These are phyloP conservation scores for Fennellomyces sp. DNA, from an alignment of 371 early-diverging fungal species.

Conservation along the genomic window DNA sequence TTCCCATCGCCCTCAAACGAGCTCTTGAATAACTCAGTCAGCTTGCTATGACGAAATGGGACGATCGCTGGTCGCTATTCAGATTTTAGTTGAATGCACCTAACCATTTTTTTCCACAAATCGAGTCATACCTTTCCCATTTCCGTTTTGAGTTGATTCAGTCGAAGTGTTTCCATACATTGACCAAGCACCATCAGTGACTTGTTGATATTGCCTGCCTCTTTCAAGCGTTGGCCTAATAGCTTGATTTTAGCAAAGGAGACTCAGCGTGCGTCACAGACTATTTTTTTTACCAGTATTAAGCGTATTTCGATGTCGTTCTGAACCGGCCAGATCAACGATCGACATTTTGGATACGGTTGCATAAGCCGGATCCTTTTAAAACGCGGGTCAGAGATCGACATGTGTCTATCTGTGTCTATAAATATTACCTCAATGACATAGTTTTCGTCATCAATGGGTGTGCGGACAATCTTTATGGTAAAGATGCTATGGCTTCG, in stretches of 20 bases:
- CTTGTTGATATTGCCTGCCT: constrained; percentile 94
- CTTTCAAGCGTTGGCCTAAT: constrained; percentile 79
- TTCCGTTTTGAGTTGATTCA: constrained; percentile 54
- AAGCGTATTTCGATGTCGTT: constrained; percentile 82
- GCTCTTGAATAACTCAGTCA: constrained; percentile 73
- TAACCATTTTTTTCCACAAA: not conserved
- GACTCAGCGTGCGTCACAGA: not conserved
- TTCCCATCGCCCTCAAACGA: constrained; percentile 70
- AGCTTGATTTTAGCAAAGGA: not conserved
- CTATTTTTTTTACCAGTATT: constrained; percentile 70
- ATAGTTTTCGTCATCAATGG: constrained; percentile 53
- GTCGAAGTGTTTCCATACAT: constrained; percentile 68
- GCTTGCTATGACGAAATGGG: constrained; percentile 72
- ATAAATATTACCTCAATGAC: constrained; percentile 46
- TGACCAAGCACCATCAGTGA: constrained; percentile 95
- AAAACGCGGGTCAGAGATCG: not conserved
- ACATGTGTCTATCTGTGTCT: not conserved
- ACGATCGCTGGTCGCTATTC: constrained; percentile 54
- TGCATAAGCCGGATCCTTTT: constrained; percentile 47
- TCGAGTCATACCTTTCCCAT: constrained; percentile 37
- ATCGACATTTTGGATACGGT: constrained; percentile 71
- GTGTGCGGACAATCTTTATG: constrained; percentile 61
- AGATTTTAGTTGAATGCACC: not conserved
- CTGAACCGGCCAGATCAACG: constrained; percentile 98
- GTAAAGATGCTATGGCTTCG: constrained; percentile 79